Base-by-base conservation (phyloP, 179 eudicot genomes). In the Beta corolliflora region DNA sequence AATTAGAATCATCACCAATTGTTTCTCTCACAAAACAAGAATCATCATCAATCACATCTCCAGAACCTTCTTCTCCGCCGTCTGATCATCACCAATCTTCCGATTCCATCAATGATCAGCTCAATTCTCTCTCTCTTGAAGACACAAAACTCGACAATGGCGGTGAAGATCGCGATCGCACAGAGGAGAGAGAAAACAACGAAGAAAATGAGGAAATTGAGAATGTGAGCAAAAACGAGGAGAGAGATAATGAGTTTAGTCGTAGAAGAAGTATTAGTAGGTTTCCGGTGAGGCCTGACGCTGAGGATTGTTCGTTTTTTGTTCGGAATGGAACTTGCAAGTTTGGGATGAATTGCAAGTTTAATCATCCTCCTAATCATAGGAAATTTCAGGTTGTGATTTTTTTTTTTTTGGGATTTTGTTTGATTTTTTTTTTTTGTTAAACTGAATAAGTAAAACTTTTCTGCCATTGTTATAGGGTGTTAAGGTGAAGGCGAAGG, bases 301-400 rank as follows among this genome's bases (percentile, higher is more conserved):
- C 88, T 1, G 92, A 89, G 77, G 89, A 89, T 69, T 93, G 95
- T 65, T 50, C 90, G 0, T 93, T 79, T 83, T 93, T 83, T 75
- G 45, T 93, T 83, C 81, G 81, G 29, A 86, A 84, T 4, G 93
- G 97, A 81, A 73, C 79, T 29, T 93, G 97, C 75, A 90, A 88
- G 75, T 91, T 85, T 81, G 95, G 94, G 48, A 58, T 82, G 66
- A 77, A 67, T 81, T 93, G 97, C 92, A 93, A 89, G 87, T 93
- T 93, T 79, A 92, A 92, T 86, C 97, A 91, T 41, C 97, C 95
- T 54, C 81, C 83, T n/a, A 75, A 76, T 10, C 67, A 73, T 59
- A 84, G 89, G 80, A 83, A 71, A 31, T 77, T 23, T 78, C 92
- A 82, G 95, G 95, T 73, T 6, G 9, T 70, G 1, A 23, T 2